phyloP scores from a whole-genome alignment of 164 flowering plant species.

The Malania oleifera region DNA sequence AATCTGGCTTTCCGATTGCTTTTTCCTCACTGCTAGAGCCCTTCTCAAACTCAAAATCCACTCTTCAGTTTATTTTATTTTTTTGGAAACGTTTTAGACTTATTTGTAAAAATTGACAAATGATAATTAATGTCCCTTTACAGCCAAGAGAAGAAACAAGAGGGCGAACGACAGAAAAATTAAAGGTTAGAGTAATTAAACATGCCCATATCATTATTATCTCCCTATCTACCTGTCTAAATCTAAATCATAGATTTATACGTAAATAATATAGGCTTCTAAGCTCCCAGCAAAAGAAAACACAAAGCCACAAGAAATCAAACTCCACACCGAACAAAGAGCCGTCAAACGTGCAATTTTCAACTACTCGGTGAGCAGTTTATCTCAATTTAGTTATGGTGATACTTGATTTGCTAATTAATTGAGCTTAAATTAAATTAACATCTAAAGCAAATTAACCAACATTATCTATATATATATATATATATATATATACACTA shows the following conservation, averaged over 20 bases:
- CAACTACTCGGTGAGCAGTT: slow-evolving; percentile 46
- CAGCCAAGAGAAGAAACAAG: slow-evolving; percentile 29
- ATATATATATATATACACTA: neutral
- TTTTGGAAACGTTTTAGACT: too few species aligned
- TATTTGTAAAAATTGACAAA: too few species aligned
- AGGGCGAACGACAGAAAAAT: slow-evolving; percentile 19
- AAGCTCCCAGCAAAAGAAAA: slow-evolving; percentile 47
- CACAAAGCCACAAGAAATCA: slow-evolving; percentile 54
- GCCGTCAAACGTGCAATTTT: slow-evolving; percentile 60
- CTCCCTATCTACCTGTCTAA: neutral
- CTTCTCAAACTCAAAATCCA: too few species aligned
- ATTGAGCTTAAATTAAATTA: too few species aligned
- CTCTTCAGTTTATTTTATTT: too few species aligned
- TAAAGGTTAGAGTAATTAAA: slow-evolving; percentile 16
- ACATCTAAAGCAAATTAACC: too few species aligned
- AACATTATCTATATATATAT: neutral
- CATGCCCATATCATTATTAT: neutral
- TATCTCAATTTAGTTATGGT: neutral
- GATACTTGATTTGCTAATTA: too few species aligned
- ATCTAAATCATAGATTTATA: too few species aligned
- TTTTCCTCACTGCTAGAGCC: too few species aligned
- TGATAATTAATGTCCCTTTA: too few species aligned
- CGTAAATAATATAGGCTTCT: slow-evolving; percentile 25
- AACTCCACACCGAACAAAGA: slow-evolving; percentile 62
- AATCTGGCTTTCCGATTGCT: too few species aligned